Percentiles rank a stretch among this genome's conserved stretches.
Conservation (phyloP, 345 rosid genomes). For the Dipteronia sinensis region DNA sequence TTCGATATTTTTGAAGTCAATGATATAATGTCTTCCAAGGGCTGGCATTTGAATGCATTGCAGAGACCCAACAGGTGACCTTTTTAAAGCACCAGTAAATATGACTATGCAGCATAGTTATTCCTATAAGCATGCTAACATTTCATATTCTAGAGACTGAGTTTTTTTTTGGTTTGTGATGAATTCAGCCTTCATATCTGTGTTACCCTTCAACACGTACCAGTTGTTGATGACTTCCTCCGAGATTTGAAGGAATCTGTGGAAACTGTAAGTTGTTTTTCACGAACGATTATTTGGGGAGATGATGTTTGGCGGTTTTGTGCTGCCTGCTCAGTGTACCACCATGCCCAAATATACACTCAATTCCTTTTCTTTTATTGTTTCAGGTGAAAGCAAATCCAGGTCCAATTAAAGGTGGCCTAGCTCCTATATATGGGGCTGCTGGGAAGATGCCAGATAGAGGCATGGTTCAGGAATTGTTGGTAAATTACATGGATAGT, state of each 20-base stretch:
- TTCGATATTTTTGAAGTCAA: slow-evolving; percentile 91
- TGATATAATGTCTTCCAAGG: slow-evolving; percentile 80
- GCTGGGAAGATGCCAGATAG: slow-evolving; percentile 87
- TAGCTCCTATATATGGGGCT: slow-evolving; percentile 94
- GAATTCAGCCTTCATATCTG: slow-evolving; percentile 82
- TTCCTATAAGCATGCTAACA: not conserved
- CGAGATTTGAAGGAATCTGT: slow-evolving; percentile 73
- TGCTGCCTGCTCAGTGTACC: not conserved
- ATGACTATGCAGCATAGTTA: too few relatives aligned
- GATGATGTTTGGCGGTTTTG: not conserved
- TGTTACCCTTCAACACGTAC: slow-evolving; percentile 84
- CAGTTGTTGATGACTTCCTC: slow-evolving; percentile 60
- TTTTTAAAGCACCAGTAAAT: too few relatives aligned
- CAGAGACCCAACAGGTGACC: slow-evolving; percentile 91
- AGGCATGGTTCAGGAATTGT: slow-evolving; percentile 78
- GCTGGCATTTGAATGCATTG: slow-evolving; percentile 95
- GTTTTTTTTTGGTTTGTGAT: slow-evolving; percentile 3
- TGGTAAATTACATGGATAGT: slow-evolving; percentile 84
- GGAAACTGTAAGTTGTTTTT: slow-evolving; percentile 56
- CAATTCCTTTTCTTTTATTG: not conserved
- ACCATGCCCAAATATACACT: not conserved
- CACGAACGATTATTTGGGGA: not conserved
- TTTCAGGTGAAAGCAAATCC: slow-evolving; percentile 79
- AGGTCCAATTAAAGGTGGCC: slow-evolving; percentile 81
- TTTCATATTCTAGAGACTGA: not conserved